Percentiles rank a stretch among this genome's conserved stretches.
phyloP scores from a whole-genome alignment of 305 asterid genomes.

The Fraxinus latifolia region DNA sequence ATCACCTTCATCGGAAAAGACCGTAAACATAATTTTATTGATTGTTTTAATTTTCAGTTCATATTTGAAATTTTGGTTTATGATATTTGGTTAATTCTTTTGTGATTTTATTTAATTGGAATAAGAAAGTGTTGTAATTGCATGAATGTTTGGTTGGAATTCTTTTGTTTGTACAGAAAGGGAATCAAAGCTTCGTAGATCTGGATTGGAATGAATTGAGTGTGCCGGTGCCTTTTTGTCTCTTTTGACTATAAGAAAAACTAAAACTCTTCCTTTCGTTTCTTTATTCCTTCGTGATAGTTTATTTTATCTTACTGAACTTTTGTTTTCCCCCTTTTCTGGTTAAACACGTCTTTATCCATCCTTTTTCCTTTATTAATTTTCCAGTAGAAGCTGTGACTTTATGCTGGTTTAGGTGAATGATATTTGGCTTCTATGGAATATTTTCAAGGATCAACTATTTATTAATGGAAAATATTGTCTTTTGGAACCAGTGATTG shows the following conservation, averaged over 20 bases:
- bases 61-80: not conserved
- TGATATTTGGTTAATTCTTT: not conserved
- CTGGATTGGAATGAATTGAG: slow-evolving; percentile 36
- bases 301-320: not conserved
- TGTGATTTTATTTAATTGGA: slow-evolving; percentile 2
- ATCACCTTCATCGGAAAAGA: not conserved
- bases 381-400: not conserved
- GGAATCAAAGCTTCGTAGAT: slow-evolving; percentile 39
- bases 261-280: slow-evolving; percentile 34
- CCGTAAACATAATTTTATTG: not conserved
- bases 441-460: not conserved
- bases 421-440: not conserved
- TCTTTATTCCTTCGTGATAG: slow-evolving; percentile 26
- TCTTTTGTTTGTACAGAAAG: slow-evolving; percentile 21
- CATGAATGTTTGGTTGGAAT: slow-evolving; percentile 17
- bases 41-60: not conserved
- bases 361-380: slow-evolving; percentile 12
- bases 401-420: slow-evolving; percentile 1
- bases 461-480: not conserved
- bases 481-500: not conserved
- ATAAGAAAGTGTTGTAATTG: slow-evolving; percentile 12
- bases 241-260: slow-evolving; percentile 33
- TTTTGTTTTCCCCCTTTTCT: slow-evolving; percentile 20
- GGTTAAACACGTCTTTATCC: slow-evolving; percentile 9
- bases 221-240: slow-evolving; percentile 26